These are phyloP conservation scores for Adansonia rubrostipa DNA, from an alignment of 441 rosid genomes.

Conservation along the genomic window DNA sequence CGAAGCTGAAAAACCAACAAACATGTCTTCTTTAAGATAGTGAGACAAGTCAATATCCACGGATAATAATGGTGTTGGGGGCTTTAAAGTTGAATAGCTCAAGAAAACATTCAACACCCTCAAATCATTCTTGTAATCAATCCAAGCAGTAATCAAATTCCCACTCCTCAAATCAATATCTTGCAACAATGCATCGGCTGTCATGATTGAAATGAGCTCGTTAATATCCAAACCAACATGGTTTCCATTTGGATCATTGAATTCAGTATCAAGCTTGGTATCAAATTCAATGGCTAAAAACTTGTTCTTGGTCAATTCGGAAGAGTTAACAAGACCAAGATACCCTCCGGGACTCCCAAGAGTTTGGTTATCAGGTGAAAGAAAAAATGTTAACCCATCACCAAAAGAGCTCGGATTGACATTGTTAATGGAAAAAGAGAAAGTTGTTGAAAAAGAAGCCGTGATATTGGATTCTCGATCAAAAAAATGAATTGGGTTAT, in stretches of 20 bases:
- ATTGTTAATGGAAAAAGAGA: slow-evolving; percentile 72
- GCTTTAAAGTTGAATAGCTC: slow-evolving; percentile 62
- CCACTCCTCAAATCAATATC: slow-evolving; percentile 80
- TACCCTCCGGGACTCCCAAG: slow-evolving; percentile 81
- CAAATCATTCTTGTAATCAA: slow-evolving; percentile 80
- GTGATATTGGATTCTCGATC: slow-evolving; percentile 73
- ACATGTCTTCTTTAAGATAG: slow-evolving; percentile 57
- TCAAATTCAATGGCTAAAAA: slow-evolving; percentile 91
- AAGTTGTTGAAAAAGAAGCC: slow-evolving; percentile 76
- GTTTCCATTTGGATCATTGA: slow-evolving; percentile 69
- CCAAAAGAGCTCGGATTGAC: slow-evolving; percentile 69
- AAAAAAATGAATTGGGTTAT: slow-evolving; percentile 61
- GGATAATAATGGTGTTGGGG: slow-evolving; percentile 53
- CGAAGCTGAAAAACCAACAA: slow-evolving; percentile 85
- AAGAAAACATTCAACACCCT: slow-evolving; percentile 64
- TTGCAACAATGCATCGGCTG: slow-evolving; percentile 51
- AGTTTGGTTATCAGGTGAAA: slow-evolving; percentile 70
- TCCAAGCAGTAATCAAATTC: slow-evolving; percentile 66
- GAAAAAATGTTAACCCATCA: slow-evolving; percentile 86
- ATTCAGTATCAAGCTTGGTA: slow-evolving; percentile 61
- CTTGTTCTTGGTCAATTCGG: slow-evolving; percentile 63
- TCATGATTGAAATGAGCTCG: slow-evolving; percentile 65
- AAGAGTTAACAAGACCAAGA: slow-evolving; percentile 81
- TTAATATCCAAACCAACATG: slow-evolving; percentile 82
- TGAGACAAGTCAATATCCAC: slow-evolving; percentile 69